Evolutionary conservation across 2,329 filamentous ascomycete genomes (phyloP).

Genomic region (Talaromyces marneffei): DNA sequence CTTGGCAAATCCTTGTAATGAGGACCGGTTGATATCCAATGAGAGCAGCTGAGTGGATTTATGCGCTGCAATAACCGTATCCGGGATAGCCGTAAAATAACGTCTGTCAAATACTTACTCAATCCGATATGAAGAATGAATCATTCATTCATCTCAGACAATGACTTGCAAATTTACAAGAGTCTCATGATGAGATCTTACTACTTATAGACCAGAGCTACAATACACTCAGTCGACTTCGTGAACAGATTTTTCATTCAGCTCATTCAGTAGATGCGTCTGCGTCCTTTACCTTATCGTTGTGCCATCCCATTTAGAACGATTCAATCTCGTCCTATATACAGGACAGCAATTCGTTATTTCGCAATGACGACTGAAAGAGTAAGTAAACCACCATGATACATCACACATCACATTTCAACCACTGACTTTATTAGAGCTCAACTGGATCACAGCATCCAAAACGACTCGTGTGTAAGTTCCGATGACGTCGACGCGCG

Average conservation of each 20-base stretch:
- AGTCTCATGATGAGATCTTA: neutral
- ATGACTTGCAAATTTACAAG: neutral
- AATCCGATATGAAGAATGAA: neutral
- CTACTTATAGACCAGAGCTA: neutral
- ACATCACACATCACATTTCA: no score
- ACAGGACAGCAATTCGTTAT: neutral
- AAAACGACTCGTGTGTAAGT: constrained; percentile 39
- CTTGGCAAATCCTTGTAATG: no score
- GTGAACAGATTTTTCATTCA: neutral
- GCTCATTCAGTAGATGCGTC: neutral
- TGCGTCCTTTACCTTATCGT: neutral
- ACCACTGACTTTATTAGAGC: neutral
- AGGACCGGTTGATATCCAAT: no score
- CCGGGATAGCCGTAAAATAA: no score
- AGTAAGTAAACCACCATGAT: neutral
- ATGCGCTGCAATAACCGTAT: no score
- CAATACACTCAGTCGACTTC: neutral
- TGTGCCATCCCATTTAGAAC: neutral
- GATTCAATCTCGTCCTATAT: neutral
- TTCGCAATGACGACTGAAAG: neutral
- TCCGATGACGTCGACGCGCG: neutral
- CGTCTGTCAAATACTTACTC: no score
- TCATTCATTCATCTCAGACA: neutral
- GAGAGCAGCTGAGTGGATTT: no score
- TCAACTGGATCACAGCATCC: constrained; percentile 23